A percentile compares a stretch with the other conserved stretches of the same genome.
phyloP scores from a whole-genome alignment of 2,329 filamentous ascomycete species.

The Xylaria sp. region DNA sequence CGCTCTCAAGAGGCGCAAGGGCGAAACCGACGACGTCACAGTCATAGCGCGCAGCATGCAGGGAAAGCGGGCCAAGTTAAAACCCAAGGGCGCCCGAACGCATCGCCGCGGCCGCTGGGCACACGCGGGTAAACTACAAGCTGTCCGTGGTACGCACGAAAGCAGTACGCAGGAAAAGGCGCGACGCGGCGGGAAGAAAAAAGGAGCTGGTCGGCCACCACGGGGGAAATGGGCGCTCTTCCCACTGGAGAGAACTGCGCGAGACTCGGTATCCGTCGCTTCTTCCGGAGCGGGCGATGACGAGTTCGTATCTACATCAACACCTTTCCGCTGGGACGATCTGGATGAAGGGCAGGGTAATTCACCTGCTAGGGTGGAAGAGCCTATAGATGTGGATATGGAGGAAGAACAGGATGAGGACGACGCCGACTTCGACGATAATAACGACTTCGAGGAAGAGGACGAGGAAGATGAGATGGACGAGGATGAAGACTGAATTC shows the following conservation, averaged over 20 bases:
- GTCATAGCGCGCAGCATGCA: slow-evolving; percentile 51
- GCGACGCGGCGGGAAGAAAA: slow-evolving; percentile 29
- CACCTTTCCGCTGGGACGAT: slow-evolving; percentile 45
- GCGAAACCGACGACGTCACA: slow-evolving; percentile 74
- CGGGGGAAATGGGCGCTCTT: slow-evolving; percentile 35
- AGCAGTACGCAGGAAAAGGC: slow-evolving; percentile 1
- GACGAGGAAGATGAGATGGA: slow-evolving; percentile 42
- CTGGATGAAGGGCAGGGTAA: slow-evolving; percentile 31
- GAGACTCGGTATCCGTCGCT: slow-evolving; percentile 19
- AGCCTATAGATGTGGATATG: slow-evolving; percentile 30
- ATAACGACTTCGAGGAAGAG: slow-evolving; percentile 33
- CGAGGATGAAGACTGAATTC: slow-evolving; percentile 26
- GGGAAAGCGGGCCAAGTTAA: slow-evolving; percentile 16
- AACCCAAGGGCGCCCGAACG: neutral
- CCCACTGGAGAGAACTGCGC: slow-evolving; percentile 24
- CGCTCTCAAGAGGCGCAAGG: slow-evolving; percentile 70
- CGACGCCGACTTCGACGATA: slow-evolving; percentile 29
- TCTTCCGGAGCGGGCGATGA: slow-evolving; percentile 21
- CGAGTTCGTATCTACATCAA: slow-evolving; percentile 41
- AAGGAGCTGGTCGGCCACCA: slow-evolving; percentile 26
- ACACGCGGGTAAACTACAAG: slow-evolving; percentile 6
- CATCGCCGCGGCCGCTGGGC: slow-evolving; percentile 35
- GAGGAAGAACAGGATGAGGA: slow-evolving; percentile 37
- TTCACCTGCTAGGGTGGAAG: slow-evolving; percentile 10
- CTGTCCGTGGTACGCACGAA: slow-evolving; percentile 11